These are phyloP conservation scores for Penicillium subrubescens DNA, from an alignment of 495 filamentous ascomycete species.

Conservation along the genomic window DNA sequence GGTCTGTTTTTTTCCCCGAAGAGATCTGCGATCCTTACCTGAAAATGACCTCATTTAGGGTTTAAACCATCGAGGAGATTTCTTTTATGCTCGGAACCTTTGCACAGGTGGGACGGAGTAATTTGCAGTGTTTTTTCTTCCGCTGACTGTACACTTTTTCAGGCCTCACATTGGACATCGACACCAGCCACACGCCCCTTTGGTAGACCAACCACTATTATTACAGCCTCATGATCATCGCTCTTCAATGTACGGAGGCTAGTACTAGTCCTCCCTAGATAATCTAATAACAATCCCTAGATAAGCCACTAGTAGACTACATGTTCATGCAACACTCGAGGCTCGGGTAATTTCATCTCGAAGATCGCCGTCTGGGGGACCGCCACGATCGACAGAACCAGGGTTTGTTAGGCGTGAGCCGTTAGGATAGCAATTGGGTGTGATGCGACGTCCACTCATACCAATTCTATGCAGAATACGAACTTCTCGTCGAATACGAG, in stretches of 20 bases:
- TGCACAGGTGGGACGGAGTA: neutral
- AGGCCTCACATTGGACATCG: neutral
- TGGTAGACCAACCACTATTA: neutral
- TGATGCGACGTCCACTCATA: neutral
- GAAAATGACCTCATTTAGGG: constrained; percentile 4
- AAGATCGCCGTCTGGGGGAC: constrained; percentile 9
- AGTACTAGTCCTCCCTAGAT: neutral
- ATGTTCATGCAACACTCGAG: neutral
- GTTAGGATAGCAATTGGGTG: constrained; percentile 3
- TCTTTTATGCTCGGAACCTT: constrained; percentile 1
- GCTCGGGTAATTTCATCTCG: constrained; percentile 1
- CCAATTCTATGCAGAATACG: neutral
- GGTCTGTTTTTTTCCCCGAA: neutral
- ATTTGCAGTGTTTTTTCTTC: neutral
- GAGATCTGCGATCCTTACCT: constrained; percentile 12
- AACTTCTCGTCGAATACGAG: neutral
- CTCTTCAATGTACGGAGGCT: neutral
- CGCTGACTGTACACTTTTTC: neutral
- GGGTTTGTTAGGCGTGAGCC: constrained; percentile 2
- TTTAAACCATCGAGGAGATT: neutral
- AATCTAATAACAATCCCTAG: neutral
- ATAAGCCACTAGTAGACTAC: neutral
- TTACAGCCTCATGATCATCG: neutral
- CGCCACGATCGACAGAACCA: constrained; percentile 24
- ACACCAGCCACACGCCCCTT: neutral